phyloP scores from a whole-genome alignment of 1,139 yeast genomes.

The Magnusiomyces sp. region DNA sequence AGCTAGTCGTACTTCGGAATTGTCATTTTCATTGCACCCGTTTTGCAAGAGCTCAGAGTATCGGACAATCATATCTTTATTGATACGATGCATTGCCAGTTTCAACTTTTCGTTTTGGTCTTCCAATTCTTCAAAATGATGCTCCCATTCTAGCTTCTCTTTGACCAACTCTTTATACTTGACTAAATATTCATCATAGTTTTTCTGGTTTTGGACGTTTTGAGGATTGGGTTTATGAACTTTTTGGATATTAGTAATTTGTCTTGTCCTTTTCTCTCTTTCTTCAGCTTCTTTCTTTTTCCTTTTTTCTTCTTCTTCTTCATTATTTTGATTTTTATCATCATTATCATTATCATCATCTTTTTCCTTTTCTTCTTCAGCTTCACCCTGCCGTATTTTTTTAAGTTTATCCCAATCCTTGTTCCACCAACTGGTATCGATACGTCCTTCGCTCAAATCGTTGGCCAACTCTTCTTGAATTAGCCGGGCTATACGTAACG shows the following conservation, averaged over 20 bases:
- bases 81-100: too few species aligned
- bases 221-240: slow-evolving; percentile 46
- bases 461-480: slow-evolving; percentile 56
- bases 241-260: slow-evolving; percentile 20
- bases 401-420: too few species aligned
- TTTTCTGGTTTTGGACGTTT: slow-evolving; percentile 43
- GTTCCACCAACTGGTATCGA: slow-evolving; percentile 60
- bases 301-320: slow-evolving; percentile 14
- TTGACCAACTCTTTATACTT: slow-evolving; percentile 38
- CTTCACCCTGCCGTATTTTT: slow-evolving; percentile 28
- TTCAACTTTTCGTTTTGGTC: neutral
- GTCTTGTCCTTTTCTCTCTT: neutral
- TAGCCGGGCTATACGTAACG: slow-evolving; percentile 41
- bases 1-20: neutral
- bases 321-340: slow-evolving; percentile 12
- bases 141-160: slow-evolving; percentile 46
- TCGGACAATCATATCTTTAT: too few species aligned
- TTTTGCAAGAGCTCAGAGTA: slow-evolving; percentile 1
- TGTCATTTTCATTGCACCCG: neutral
- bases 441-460: slow-evolving; percentile 50
- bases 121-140: slow-evolving; percentile 15
- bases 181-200: slow-evolving; percentile 39
- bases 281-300: slow-evolving; percentile 12
- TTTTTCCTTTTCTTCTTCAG: slow-evolving; percentile 2
- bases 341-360: slow-evolving; percentile 17